Evolutionary conservation across 257 asterid species (phyloP).

Genomic region (Datura wrightii): DNA sequence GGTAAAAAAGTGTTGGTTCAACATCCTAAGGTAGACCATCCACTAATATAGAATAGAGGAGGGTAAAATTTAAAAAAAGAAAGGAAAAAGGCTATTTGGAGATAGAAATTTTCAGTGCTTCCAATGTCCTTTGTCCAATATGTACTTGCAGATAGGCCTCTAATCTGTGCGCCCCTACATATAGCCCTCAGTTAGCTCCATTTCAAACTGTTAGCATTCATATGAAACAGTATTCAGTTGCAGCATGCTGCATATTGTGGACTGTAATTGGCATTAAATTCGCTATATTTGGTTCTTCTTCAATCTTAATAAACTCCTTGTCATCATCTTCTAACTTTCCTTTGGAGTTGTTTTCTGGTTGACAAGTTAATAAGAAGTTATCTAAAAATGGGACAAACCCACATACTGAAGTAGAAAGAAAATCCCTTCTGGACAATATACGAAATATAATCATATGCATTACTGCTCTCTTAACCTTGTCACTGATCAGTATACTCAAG

Average conservation of each 20-base stretch:
- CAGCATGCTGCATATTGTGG: background rate
- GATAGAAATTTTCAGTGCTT: background rate
- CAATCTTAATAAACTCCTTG: background rate
- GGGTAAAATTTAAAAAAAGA: background rate
- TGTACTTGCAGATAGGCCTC: background rate
- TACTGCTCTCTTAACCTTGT: conserved; percentile 12
- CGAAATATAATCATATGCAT: background rate
- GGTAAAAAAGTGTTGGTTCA: background rate
- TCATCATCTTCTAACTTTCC: background rate
- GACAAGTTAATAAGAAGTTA: background rate
- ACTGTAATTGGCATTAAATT: background rate
- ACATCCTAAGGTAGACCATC: background rate
- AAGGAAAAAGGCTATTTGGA: background rate
- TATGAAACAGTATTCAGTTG: background rate
- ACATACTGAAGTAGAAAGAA: conserved; percentile 7
- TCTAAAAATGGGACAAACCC: background rate
- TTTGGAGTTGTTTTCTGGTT: conserved; percentile 15
- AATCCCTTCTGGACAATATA: background rate
- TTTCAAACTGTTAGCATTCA: background rate
- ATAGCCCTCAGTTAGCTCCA: background rate
- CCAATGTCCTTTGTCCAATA: background rate
- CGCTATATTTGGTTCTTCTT: background rate
- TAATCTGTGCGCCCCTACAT: background rate
- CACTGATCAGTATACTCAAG: background rate
- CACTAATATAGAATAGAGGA: background rate